These are phyloP conservation scores for Amanita inopinata DNA, from an alignment of 768 basidiomycete species.

Conservation along the genomic window DNA sequence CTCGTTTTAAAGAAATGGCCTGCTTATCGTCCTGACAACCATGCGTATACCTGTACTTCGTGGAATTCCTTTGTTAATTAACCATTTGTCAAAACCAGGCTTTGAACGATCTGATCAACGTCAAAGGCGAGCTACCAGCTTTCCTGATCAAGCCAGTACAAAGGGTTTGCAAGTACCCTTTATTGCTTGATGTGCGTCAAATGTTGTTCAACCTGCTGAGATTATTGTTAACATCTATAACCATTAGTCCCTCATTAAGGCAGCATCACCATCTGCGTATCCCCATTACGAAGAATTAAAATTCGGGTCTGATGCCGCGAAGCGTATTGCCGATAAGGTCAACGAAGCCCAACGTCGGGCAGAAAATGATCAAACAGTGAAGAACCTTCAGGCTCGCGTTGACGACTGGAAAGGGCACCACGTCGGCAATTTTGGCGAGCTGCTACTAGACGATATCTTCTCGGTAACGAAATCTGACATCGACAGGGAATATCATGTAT, in stretches of 20 bases:
- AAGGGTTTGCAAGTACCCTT: conserved; percentile 95
- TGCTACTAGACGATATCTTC: conserved; percentile 92
- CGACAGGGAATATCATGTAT: conserved; percentile 97
- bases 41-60: conserved; percentile 11
- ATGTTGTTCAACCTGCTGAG: conserved; percentile 3
- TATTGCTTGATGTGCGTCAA: conserved; percentile 75
- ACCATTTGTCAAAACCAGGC: conserved; percentile 44
- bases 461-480: conserved; percentile 93
- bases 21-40: conserved; percentile 25
- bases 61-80: conserved; percentile 26
- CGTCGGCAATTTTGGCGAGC: conserved; percentile 86
- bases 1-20: conserved; percentile 9
- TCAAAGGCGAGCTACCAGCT: conserved; percentile 86
- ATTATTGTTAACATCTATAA: conserved; percentile 2
- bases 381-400: conserved; percentile 75
- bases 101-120: conserved; percentile 78
- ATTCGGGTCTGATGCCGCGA: conserved; percentile 75
- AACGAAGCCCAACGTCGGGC: conserved; percentile 91
- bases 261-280: conserved; percentile 51
- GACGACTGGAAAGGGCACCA: conserved; percentile 99
- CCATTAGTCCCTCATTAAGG: conserved; percentile 64
- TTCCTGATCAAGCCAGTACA: conserved; percentile 99
- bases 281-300: conserved; percentile 73
- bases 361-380: conserved; percentile 86
- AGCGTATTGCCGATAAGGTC: conserved; percentile 90